Percentiles rank a stretch among this genome's conserved stretches.
phyloP scores from a whole-genome alignment of 768 basidiomycete species.

The Asterophora lycoperdoides region DNA sequence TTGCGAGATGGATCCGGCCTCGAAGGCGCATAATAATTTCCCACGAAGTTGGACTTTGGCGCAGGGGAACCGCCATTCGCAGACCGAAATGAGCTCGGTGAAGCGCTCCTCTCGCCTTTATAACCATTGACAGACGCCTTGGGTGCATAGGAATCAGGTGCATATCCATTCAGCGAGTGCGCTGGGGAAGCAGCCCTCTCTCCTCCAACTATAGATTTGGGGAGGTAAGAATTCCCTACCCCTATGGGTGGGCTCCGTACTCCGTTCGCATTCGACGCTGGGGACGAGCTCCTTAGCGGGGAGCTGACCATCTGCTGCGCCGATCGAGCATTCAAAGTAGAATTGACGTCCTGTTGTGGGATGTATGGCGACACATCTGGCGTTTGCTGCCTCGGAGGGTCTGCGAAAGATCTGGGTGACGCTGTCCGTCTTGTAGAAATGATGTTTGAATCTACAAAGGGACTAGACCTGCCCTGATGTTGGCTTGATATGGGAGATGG shows the following conservation, averaged over 20 bases:
- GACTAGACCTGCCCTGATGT: slow-evolving; percentile 8
- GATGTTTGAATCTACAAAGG: slow-evolving; percentile 3
- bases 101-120: slow-evolving; percentile 24
- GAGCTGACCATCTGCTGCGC: slow-evolving; percentile 4
- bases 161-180: slow-evolving; percentile 4
- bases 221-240: slow-evolving; percentile 7
- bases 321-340: neutral
- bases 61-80: slow-evolving; percentile 22
- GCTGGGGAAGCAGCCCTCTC: slow-evolving; percentile 8
- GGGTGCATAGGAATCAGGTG: slow-evolving; percentile 35
- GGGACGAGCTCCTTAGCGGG: slow-evolving; percentile 8
- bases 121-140: slow-evolving; percentile 23
- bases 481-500: slow-evolving; percentile 13
- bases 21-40: slow-evolving; percentile 15
- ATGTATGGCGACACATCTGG: slow-evolving; percentile 3
- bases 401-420: slow-evolving; percentile 9
- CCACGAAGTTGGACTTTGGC: slow-evolving; percentile 7
- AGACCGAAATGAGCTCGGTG: slow-evolving; percentile 26
- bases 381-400: slow-evolving; percentile 2
- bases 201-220: slow-evolving; percentile 5
- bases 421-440: slow-evolving; percentile 4
- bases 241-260: slow-evolving; percentile 1
- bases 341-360: neutral
- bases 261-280: neutral
- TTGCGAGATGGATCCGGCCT: slow-evolving; percentile 24